A percentile compares a stretch with the other conserved stretches of the same genome.
Conservation (phyloP, 2,329 filamentous ascomycete species). For the Immersiporthe knoxdaviesiana region DNA sequence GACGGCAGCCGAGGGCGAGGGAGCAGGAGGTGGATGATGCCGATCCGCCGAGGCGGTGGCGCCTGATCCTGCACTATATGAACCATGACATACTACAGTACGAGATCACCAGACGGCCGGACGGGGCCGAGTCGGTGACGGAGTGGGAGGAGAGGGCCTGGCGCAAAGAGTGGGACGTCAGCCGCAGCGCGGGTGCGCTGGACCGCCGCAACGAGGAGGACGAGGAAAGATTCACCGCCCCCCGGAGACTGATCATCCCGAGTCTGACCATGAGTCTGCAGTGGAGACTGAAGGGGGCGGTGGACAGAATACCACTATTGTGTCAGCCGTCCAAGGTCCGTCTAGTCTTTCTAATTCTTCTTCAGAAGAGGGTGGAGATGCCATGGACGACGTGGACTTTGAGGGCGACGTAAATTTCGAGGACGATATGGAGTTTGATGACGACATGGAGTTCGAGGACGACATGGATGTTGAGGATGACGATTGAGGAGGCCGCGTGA, state of each 20-base stretch:
- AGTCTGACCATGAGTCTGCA: background rate
- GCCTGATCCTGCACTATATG: slow-evolving; percentile 72
- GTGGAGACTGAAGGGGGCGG: too few relatives aligned
- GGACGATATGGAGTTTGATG: too few relatives aligned
- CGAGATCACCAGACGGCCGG: slow-evolving; percentile 50
- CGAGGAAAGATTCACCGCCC: background rate
- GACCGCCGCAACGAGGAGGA: background rate
- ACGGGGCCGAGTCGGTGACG: slow-evolving; percentile 3
- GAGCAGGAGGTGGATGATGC: slow-evolving; percentile 27
- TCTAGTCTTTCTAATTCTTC: too few relatives aligned
- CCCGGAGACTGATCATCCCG: background rate
- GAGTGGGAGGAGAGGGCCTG: slow-evolving; percentile 14
- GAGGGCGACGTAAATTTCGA: too few relatives aligned
- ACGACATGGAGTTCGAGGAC: too few relatives aligned
- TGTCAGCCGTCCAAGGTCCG: too few relatives aligned
- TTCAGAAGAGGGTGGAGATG: too few relatives aligned
- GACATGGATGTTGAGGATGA: too few relatives aligned
- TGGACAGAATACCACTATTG: too few relatives aligned
- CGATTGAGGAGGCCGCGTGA: too few relatives aligned
- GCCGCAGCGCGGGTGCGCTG: background rate
- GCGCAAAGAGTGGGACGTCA: slow-evolving; percentile 1
- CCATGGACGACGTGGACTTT: too few relatives aligned
- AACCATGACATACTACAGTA: slow-evolving; percentile 73
- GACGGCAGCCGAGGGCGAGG: background rate
- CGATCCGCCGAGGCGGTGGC: slow-evolving; percentile 55